These are phyloP conservation scores for Malassezia obtusa DNA, from an alignment of 1,284 basidiomycete genomes.

Conservation along the genomic window DNA sequence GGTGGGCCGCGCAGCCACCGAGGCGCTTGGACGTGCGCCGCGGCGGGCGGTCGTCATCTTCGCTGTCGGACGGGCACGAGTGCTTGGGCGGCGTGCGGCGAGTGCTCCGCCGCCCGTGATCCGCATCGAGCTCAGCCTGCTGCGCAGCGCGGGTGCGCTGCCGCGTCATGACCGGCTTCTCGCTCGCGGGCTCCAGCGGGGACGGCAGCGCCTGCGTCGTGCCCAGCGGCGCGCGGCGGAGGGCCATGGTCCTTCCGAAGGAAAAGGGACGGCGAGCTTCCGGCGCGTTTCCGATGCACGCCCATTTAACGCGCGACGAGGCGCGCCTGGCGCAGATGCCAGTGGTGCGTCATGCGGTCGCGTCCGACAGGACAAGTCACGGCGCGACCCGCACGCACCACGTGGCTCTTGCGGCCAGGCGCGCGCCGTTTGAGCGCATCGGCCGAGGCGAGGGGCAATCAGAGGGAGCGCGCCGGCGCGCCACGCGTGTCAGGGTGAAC, in stretches of 20 bases:
- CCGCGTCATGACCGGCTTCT: slow-evolving; percentile 2
- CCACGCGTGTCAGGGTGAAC: not conserved
- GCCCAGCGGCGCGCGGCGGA: not conserved
- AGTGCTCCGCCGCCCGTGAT: slow-evolving; percentile 3
- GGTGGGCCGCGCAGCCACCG: slow-evolving; percentile 25
- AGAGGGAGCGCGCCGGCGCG: not conserved
- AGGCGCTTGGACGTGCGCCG: slow-evolving; percentile 10
- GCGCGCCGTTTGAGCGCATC: not conserved
- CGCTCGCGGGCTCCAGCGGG: not conserved
- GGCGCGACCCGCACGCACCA: not conserved
- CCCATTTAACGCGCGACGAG: slow-evolving; percentile 2
- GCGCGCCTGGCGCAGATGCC: slow-evolving; percentile 3
- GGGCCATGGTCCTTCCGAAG: not conserved
- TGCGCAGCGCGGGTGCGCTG: not conserved
- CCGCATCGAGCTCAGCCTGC: not conserved
- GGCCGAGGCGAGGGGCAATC: slow-evolving; percentile 1
- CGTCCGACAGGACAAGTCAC: slow-evolving; percentile 3
- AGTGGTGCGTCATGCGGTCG: slow-evolving; percentile 3
- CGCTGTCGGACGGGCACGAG: not conserved
- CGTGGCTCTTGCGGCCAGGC: not conserved
- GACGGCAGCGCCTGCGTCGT: not conserved
- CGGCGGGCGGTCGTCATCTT: slow-evolving; percentile 1
- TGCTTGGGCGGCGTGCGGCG: not conserved
- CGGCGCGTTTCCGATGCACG: not conserved
- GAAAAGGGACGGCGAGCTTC: not conserved